These are phyloP conservation scores for Annona squamosa DNA, from an alignment of 164 flowering plant species.

Conservation along the genomic window DNA sequence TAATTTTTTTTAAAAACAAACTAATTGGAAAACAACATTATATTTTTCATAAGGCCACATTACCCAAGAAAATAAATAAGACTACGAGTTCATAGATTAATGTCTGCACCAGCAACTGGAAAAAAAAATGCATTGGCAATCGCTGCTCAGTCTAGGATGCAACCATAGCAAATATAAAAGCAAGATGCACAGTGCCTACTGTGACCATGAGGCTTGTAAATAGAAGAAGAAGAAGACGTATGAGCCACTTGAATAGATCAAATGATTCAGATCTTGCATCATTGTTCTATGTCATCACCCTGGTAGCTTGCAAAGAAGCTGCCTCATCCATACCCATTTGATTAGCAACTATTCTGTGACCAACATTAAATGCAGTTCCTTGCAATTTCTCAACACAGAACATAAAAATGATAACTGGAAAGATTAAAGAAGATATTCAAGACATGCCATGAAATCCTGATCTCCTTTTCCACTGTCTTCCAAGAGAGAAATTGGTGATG, in stretches of 20 bases:
- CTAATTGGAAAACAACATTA: neutral
- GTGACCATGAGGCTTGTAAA: neutral
- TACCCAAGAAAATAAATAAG: neutral
- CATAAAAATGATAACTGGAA: too few relatives aligned
- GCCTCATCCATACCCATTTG: neutral
- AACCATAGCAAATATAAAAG: neutral
- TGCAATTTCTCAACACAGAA: neutral
- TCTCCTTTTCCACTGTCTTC: conserved; percentile 45
- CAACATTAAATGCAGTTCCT: neutral
- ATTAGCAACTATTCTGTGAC: neutral
- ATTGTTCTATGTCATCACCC: neutral
- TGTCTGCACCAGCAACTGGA: neutral
- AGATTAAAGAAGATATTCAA: neutral
- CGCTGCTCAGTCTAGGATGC: neutral
- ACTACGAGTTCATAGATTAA: neutral
- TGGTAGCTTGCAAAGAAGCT: neutral
- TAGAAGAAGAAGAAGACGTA: too few relatives aligned
- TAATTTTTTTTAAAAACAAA: neutral
- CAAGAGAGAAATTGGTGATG: conserved; percentile 29
- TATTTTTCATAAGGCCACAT: neutral
- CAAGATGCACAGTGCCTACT: neutral
- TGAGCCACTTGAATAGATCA: too few relatives aligned
- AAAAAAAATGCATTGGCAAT: neutral
- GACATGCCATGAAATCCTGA: conserved; percentile 5
- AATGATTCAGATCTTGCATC: neutral